Percentiles rank a stretch among this genome's conserved stretches.
Evolutionary conservation across 306 rosid species (phyloP).

Genomic region (Astragalus membranaceus): DNA sequence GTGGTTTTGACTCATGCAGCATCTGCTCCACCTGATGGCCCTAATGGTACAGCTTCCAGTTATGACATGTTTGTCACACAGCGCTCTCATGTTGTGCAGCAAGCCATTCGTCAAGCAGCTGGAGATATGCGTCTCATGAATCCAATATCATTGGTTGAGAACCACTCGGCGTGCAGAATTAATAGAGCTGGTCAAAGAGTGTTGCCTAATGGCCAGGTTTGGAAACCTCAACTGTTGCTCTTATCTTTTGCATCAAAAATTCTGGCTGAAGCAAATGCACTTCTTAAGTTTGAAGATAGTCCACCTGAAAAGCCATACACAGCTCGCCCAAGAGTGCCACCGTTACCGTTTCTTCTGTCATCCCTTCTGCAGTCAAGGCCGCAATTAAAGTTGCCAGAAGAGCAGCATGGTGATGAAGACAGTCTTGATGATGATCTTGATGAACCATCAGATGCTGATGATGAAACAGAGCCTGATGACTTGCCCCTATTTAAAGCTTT

Average conservation of each 20-base stretch:
- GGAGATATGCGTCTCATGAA: conserved; percentile 98
- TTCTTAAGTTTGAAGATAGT: conserved; percentile 86
- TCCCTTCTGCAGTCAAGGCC: conserved; percentile 91
- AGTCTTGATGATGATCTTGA: conserved; percentile 61
- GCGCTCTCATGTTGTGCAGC: conserved; percentile 96
- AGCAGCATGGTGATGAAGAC: conserved; percentile 79
- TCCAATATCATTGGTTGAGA: conserved; percentile 93
- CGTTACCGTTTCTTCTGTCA: conserved; percentile 82
- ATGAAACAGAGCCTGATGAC: conserved; percentile 68
- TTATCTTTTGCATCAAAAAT: conserved; percentile 95
- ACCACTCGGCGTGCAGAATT: conserved; percentile 91
- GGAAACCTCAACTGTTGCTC: conserved; percentile 94
- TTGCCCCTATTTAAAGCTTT: conserved; percentile 82
- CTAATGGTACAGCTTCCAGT: conserved; percentile 85
- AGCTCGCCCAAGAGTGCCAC: conserved; percentile 68
- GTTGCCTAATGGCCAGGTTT: conserved; percentile 97
- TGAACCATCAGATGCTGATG: conserved; percentile 87
- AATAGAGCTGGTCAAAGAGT: conserved; percentile 96
- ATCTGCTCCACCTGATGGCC: conserved; percentile 98
- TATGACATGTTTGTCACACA: conserved; percentile 96
- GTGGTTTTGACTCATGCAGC: conserved; percentile 97
- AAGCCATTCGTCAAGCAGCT: conserved; percentile 99
- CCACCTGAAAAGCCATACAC: conserved; percentile 76
- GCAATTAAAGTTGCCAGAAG: conserved; percentile 77
- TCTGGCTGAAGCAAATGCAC: conserved; percentile 92